Conservation (phyloP, 164 flowering plant species). For the Nymphaea thermarum region DNA sequence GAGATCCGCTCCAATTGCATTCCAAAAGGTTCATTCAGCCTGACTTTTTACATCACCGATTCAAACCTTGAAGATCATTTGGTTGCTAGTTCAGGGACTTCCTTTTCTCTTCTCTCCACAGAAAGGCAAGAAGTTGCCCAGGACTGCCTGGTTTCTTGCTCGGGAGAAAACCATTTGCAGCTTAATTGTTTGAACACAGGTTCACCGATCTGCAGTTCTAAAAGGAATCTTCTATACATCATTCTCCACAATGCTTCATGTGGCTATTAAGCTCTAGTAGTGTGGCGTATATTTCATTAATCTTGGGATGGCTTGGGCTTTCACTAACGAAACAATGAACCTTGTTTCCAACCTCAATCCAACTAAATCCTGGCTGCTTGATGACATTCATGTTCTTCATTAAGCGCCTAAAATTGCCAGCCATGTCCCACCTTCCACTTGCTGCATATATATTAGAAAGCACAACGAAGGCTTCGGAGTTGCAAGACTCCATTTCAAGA, state of each 20-base stretch:
- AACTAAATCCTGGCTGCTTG: conserved; percentile 1
- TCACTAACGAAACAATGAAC: conserved; percentile 3
- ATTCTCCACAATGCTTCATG: background rate
- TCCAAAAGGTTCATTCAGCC: too few relatives aligned
- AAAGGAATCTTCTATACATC: background rate
- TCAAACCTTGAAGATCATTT: too few relatives aligned
- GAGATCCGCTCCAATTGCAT: too few relatives aligned
- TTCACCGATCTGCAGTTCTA: background rate
- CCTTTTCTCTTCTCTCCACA: too few relatives aligned
- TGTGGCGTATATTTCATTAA: background rate
- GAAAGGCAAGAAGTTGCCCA: too few relatives aligned
- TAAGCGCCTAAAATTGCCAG: too few relatives aligned
- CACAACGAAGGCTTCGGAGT: conserved; percentile 6
- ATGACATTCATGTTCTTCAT: background rate
- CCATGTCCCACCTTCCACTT: background rate
- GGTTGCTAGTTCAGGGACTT: too few relatives aligned
- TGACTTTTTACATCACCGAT: too few relatives aligned
- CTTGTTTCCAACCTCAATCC: background rate
- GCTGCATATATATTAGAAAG: background rate
- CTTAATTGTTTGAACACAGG: background rate
- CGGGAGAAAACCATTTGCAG: background rate
- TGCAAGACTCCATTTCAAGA: conserved; percentile 12
- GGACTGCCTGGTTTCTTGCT: too few relatives aligned
- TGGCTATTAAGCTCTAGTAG: background rate
- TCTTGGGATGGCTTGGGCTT: background rate